These are phyloP conservation scores for Glutinoglossum americanum DNA, from an alignment of 495 filamentous ascomycete genomes.

Conservation along the genomic window DNA sequence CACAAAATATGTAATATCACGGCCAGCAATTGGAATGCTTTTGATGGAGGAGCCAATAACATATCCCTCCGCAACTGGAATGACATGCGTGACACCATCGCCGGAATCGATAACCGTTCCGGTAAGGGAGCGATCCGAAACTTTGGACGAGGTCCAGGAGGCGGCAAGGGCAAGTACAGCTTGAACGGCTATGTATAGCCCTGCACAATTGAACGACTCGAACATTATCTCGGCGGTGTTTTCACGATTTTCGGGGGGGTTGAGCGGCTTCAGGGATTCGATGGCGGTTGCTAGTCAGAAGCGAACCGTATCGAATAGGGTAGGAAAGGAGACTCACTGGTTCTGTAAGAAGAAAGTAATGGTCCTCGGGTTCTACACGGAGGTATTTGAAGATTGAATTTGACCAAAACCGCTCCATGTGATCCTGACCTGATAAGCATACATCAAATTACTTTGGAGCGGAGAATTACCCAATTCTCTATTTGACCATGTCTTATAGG, in stretches of 20 bases:
- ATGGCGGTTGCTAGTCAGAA: not conserved
- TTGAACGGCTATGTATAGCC: slow-evolving; percentile 96
- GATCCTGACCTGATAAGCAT: slow-evolving; percentile 35
- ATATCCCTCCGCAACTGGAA: slow-evolving; percentile 95
- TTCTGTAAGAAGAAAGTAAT: slow-evolving; percentile 93
- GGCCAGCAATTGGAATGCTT: slow-evolving; percentile 89
- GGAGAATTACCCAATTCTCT: slow-evolving; percentile 66
- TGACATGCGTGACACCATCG: slow-evolving; percentile 96
- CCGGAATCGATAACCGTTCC: slow-evolving; percentile 96
- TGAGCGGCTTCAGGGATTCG: slow-evolving; percentile 44
- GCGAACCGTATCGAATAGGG: not conserved
- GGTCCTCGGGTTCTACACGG: slow-evolving; percentile 92
- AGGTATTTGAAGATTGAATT: slow-evolving; percentile 99
- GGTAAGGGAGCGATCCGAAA: slow-evolving; percentile 87
- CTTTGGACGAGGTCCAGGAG: slow-evolving; percentile 96
- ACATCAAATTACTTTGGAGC: not conserved
- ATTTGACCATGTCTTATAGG: slow-evolving; percentile 95
- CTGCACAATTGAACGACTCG: slow-evolving; percentile 97
- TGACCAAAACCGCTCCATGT: slow-evolving; percentile 99
- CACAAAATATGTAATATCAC: slow-evolving; percentile 96
- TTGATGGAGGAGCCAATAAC: slow-evolving; percentile 98
- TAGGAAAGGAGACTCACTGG: slow-evolving; percentile 35
- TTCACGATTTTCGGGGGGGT: slow-evolving; percentile 95
- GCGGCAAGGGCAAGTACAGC: slow-evolving; percentile 90
- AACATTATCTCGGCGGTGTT: slow-evolving; percentile 99